Evolutionary conservation across 768 basidiomycete genomes (phyloP).

Genomic region (Rhodocollybia butyracea): DNA sequence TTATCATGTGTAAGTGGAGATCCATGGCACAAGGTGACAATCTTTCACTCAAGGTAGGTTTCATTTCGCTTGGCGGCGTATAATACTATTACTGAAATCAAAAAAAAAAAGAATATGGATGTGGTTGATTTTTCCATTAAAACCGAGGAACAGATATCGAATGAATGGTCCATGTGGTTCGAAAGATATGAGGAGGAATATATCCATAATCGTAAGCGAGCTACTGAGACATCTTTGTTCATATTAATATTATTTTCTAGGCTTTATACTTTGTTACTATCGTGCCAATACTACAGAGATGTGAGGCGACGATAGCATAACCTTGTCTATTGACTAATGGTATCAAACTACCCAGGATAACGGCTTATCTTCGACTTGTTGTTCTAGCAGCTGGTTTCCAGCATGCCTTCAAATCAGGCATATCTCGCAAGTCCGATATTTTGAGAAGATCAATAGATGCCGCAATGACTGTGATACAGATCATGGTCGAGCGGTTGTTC

Average conservation of each 20-base stretch:
- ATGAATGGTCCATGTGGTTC: conserved; percentile 38
- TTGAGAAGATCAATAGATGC: conserved; percentile 47
- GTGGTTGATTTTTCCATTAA: conserved; percentile 30
- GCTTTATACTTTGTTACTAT: conserved; percentile 40
- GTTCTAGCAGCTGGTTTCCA: conserved; percentile 57
- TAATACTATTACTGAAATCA: neutral
- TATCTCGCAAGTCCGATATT: conserved; percentile 39
- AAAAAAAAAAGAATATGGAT: conserved; percentile 34
- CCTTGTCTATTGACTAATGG: neutral
- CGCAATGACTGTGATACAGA: conserved; percentile 55
- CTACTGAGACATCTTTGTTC: neutral
- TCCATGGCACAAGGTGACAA: conserved; percentile 13
- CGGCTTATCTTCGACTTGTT: conserved; percentile 53
- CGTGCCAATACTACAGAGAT: conserved; percentile 42
- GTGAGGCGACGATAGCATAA: conserved; percentile 17
- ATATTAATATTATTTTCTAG: conserved; percentile 19
- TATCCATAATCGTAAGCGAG: conserved; percentile 29
- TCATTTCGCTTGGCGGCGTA: neutral
- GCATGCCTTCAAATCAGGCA: conserved; percentile 35
- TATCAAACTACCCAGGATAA: conserved; percentile 32
- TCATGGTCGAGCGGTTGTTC: conserved; percentile 47
- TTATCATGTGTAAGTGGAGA: conserved; percentile 47
- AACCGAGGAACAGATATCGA: conserved; percentile 34
- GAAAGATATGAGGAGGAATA: conserved; percentile 37
- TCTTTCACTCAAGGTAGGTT: neutral